Evolutionary conservation across 2,329 filamentous ascomycete genomes (phyloP).

Genomic region (Metarhizium humberi): DNA sequence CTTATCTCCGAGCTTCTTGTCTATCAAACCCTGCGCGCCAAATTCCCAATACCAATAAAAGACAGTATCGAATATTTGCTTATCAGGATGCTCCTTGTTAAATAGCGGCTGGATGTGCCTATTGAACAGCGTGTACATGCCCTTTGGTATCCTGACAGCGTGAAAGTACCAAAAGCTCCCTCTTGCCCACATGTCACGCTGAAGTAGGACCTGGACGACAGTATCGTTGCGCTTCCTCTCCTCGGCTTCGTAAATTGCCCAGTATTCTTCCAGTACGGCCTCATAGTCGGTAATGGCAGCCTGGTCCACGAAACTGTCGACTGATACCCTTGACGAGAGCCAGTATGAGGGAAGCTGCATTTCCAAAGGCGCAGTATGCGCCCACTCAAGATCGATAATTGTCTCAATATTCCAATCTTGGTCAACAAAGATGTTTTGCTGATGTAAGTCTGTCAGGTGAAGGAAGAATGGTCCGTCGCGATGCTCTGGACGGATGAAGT

Average conservation of each 20-base stretch:
- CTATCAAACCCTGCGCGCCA: neutral
- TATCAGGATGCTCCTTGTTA: conserved; percentile 9
- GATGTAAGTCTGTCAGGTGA: conserved; percentile 25
- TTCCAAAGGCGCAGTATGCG: conserved; percentile 13
- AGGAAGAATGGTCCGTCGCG: conserved; percentile 22
- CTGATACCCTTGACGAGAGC: conserved; percentile 11
- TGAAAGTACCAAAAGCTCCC: conserved; percentile 15
- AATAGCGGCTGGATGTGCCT: conserved; percentile 11
- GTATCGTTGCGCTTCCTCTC: conserved; percentile 5
- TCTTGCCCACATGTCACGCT: conserved; percentile 2
- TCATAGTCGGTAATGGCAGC: neutral
- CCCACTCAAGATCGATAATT: conserved; percentile 23
- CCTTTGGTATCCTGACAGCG: conserved; percentile 10
- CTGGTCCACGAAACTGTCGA: conserved; percentile 5
- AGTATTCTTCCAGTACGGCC: conserved; percentile 4
- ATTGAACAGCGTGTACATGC: conserved; percentile 12
- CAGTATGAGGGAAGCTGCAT: conserved; percentile 18
- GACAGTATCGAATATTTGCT: neutral
- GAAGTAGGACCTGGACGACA: neutral
- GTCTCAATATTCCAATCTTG: conserved; percentile 19
- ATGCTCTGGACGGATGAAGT: conserved; percentile 12
- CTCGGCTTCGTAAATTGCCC: conserved; percentile 7
- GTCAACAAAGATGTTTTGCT: conserved; percentile 26
- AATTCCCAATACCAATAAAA: conserved; percentile 1
- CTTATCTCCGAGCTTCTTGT: neutral